A percentile compares a stretch with the other conserved stretches of the same genome.
These are phyloP conservation scores for Thinopyrum obtusiflorum DNA, from an alignment of 202 grass and related monocot species.

Conservation along the genomic window DNA sequence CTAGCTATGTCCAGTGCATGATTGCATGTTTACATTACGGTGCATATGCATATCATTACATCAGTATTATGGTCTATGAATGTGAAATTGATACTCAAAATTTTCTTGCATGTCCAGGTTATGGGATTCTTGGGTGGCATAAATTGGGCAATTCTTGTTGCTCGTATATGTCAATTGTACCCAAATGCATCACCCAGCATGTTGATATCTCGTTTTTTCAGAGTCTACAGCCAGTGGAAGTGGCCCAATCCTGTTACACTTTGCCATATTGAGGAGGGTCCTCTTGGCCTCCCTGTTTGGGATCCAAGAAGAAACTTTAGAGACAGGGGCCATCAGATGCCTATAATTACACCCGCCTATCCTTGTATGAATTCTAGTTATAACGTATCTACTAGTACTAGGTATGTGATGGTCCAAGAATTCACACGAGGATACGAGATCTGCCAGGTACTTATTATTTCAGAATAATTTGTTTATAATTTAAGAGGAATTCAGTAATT, in stretches of 20 bases:
- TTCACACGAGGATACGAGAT: slow-evolving; percentile 74
- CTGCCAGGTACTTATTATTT: slow-evolving; percentile 65
- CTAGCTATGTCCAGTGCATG: slow-evolving; percentile 8
- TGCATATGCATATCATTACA: slow-evolving; percentile 11
- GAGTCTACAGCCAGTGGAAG: slow-evolving; percentile 87
- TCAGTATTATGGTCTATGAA: background rate
- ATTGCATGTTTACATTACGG: background rate
- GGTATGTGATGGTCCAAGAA: slow-evolving; percentile 77
- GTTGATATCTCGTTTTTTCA: slow-evolving; percentile 95
- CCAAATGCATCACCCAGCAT: slow-evolving; percentile 91
- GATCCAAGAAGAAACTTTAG: slow-evolving; percentile 90
- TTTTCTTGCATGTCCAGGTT: slow-evolving; percentile 49
- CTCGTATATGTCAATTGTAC: slow-evolving; percentile 93
- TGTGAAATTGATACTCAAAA: background rate
- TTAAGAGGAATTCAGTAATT: background rate
- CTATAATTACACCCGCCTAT: slow-evolving; percentile 97
- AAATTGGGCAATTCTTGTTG: slow-evolving; percentile 98
- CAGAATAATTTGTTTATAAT: slow-evolving; percentile 17
- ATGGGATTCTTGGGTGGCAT: slow-evolving; percentile 95
- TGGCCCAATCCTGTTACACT: slow-evolving; percentile 99
- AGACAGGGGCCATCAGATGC: slow-evolving; percentile 89
- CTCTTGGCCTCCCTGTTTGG: slow-evolving; percentile 84
- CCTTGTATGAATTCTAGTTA: slow-evolving; percentile 99
- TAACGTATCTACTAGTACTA: slow-evolving; percentile 84
- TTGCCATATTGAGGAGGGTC: slow-evolving; percentile 80